Base-by-base conservation (phyloP, 2,329 filamentous ascomycete genomes). In the Chalaropsis thielavioides region DNA sequence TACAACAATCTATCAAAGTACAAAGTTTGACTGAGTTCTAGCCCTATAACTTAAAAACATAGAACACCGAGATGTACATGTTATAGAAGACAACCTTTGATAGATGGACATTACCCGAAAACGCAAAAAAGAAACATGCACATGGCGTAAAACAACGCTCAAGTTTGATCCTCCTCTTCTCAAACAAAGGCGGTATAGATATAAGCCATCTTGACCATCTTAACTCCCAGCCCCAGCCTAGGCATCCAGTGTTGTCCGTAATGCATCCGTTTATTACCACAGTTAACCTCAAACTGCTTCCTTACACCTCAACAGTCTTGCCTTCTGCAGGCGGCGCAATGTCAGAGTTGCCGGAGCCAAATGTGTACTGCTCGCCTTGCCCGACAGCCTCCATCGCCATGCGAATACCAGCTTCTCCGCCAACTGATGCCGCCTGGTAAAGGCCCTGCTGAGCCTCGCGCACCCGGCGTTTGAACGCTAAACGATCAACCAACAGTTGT, bases 401-500 rank as follows among this genome's bases (percentile, higher is more conserved):
- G 62, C 77, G 78, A 19, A 76, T 69, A 3, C 78, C 79, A 66
- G 79, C 78, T 19, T 82, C 81, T 38, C 79, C 80, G 5, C 80
- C 81, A 6, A 74, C 72, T 0, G 75, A 71, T 0, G 76, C 76
- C 0, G 80, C 82, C n/a, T 76, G 76, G 73, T 80, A 81, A n/a
- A 95, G 79, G 0, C 81, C 81, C 58, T 90, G 87, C 75, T 96
- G 90, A 0, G 91, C 87, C 68, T 92, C 88, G 64, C 86, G 83
- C 31, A 96, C 88, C 63, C 92, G 84, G 75, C 88, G 88, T 78
- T 94, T 91, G 78, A 97, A 96, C 1, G 88, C 83, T 62, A 99
- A 80, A 27, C 94, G 85, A 74, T 99, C 94, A 44, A 97, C 79
- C 79, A 97, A 96, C 19, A 99, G 82, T 74, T 96, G 89, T 74